Evolutionary conservation across 2,329 filamentous ascomycete genomes (phyloP).

Genomic region (Aspergillus sp.): DNA sequence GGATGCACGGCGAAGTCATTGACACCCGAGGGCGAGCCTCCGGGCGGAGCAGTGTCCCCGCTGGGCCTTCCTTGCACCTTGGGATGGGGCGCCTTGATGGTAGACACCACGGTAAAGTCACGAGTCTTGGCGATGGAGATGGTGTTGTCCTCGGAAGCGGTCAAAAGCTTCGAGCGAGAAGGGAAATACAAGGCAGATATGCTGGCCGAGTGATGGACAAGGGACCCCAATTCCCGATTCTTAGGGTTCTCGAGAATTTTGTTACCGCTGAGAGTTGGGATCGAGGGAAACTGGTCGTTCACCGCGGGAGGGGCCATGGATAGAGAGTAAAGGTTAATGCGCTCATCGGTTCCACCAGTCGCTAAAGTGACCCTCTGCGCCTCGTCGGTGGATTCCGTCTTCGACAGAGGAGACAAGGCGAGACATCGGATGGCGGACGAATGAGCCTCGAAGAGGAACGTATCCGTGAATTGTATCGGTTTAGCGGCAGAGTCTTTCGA

Average conservation of each 20-base stretch:
- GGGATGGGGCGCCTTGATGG: constrained; percentile 84
- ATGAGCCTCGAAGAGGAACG: constrained; percentile 94
- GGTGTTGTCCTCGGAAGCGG: constrained; percentile 85
- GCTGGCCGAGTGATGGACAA: constrained; percentile 82
- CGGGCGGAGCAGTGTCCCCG: constrained; percentile 82
- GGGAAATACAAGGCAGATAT: constrained; percentile 81
- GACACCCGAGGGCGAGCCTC: constrained; percentile 79
- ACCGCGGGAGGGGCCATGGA: constrained; percentile 65
- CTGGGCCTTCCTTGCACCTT: constrained; percentile 77
- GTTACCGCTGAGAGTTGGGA: constrained; percentile 68
- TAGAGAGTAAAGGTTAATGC: constrained; percentile 90
- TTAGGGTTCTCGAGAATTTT: constrained; percentile 79
- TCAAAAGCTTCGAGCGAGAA: constrained; percentile 80
- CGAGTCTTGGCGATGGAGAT: constrained; percentile 83
- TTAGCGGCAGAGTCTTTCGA: constrained; percentile 31
- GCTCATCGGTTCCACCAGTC: constrained; percentile 88
- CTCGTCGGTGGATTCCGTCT: constrained; percentile 52
- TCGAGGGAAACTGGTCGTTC: constrained; percentile 55
- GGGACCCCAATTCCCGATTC: constrained; percentile 82
- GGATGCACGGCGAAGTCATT: constrained; percentile 96
- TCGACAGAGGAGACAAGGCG: constrained; percentile 75
- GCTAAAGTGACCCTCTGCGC: constrained; percentile 80
- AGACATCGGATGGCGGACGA: constrained; percentile 85
- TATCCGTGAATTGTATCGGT: constrained; percentile 73
- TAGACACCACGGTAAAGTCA: constrained; percentile 85